These are phyloP conservation scores for Fragaria vesca DNA, from an alignment of 306 rosid species.

Conservation along the genomic window DNA sequence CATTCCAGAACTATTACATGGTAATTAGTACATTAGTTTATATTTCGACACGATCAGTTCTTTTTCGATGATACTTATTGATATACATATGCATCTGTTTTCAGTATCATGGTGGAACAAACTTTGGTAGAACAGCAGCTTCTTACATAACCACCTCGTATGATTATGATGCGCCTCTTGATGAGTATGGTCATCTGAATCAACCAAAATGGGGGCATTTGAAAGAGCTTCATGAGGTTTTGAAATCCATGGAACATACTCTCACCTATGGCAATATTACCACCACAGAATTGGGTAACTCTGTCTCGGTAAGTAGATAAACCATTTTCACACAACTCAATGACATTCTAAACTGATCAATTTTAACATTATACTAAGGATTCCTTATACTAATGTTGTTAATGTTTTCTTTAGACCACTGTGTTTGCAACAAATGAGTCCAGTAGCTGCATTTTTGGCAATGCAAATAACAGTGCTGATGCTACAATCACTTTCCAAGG, in stretches of 20 bases:
- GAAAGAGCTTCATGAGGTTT: conserved; percentile 44
- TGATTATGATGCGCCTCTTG: conserved; percentile 63
- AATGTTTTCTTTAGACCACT: conserved; percentile 33
- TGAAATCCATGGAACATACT: conserved; percentile 46
- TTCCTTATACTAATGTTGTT: neutral
- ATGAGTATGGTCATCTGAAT: conserved; percentile 52
- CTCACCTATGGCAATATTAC: conserved; percentile 37
- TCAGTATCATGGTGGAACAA: conserved; percentile 65
- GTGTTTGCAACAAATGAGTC: conserved; percentile 34
- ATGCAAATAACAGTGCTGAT: conserved; percentile 34
- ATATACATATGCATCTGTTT: neutral
- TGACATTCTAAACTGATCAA: neutral
- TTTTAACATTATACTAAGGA: no score
- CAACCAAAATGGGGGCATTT: conserved; percentile 63
- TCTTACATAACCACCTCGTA: conserved; percentile 57
- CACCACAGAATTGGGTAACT: conserved; percentile 36
- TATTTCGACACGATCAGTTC: neutral
- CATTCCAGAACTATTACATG: conserved; percentile 62
- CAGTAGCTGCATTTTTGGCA: conserved; percentile 50
- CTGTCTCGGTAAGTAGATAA: conserved; percentile 33
- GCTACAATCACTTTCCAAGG: conserved; percentile 41
- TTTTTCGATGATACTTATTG: neutral
- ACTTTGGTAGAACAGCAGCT: conserved; percentile 57
- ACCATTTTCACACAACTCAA: neutral
- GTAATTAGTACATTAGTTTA: conserved; percentile 19